Evolutionary conservation across 176 grass and related monocot genomes (phyloP), one percentile per base, ranked within the genome.

Genomic region (Avena eriantha): DNA sequence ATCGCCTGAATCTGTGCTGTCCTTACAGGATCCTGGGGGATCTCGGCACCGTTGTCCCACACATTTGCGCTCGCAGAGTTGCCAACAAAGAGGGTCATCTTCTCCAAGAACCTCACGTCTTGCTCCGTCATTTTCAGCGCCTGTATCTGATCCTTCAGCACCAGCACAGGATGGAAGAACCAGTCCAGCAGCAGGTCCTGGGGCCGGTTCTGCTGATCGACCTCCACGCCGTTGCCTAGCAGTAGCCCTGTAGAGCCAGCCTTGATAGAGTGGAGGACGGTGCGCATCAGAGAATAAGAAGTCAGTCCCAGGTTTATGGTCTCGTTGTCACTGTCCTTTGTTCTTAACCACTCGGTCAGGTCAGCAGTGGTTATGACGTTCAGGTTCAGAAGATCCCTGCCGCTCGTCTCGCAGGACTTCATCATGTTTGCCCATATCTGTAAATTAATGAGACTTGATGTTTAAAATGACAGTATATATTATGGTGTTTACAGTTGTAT

Each of bases 81-180:
- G 58, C 95, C 89, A 17, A 90, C 71, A 14, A 92, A 95, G 15
- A 95, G 73, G 3, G 89, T 91, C 55, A 87, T 15, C 35, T 89
- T 98, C 67, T 92, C 91, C 61, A 98, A 68, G 84, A 98, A 92
- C 34, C 61, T 87, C 77, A 84, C 55, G 14, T 98, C 95, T 22
- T 92, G 89, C 35, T 98, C 93, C 4, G 83, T 86, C 87, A 98
- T 87, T 24, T 82, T 92, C 33, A 95, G 88, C 45, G 71, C 85
- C 73, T 87, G 86, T 72, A 95, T 95, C 50, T 98, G 95, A 43
- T 98, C 95, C 48, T 93, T 95, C 12, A 98, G 76, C 56, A 98
- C 91, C 24, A 93, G 83, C 34, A 98, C 76, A 47, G 95, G 95
- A 60, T 98, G 91, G 65, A 98, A 98, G 89, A 95, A 89, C 95